Base-by-base conservation (phyloP, 371 early-diverging fungal species). In the Mortierella sp. region DNA sequence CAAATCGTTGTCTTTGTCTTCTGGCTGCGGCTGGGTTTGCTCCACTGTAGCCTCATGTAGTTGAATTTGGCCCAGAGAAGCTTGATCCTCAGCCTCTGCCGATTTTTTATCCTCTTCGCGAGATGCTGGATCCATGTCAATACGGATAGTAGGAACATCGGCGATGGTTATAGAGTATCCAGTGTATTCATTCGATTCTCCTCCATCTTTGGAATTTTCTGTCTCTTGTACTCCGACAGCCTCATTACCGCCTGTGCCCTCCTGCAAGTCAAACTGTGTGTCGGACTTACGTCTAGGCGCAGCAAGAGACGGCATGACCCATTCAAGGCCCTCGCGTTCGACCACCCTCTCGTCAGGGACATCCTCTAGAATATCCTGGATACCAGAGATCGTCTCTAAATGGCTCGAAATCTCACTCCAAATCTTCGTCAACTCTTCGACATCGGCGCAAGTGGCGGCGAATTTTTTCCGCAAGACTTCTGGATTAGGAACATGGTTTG, bases 291-390 rank as follows among this genome's bases (percentile, higher is more conserved):
- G 72, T 28, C 81, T 64, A 20, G 83, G 77, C n/a, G 70, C 77
- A 0, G 76, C 77, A n/a, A 70, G 63, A 16, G 81, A 75, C 5
- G 83, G 73, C 77, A 76, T 73, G 12, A 70, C 77, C 73, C 76
- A 75, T 0, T 64, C 75, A 9, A 70, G 12, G 2, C 80, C 80
- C 18, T 78, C 79, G 1, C 68, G 70, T 62, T 78, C 80, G 12
- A 72, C 80, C 1, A 81, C 83, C 24, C 55, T 72, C 55, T 83
- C 76, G n/a, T 83, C 83, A 6, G 83, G 83, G 3, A 78, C 75
- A 57, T 83, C 83, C 67, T 83, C 83, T 43, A 83, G 57, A 63
- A 83, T 83, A 60, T 83, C 80, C 20, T 83, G 83, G 28, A 83
- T 79, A 11, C 83, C 83, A 5, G 78, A 79, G 9, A 68, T 58